Evolutionary conservation across 768 basidiomycete genomes (phyloP).

Genomic region (Holtermanniella nyarrowii): DNA sequence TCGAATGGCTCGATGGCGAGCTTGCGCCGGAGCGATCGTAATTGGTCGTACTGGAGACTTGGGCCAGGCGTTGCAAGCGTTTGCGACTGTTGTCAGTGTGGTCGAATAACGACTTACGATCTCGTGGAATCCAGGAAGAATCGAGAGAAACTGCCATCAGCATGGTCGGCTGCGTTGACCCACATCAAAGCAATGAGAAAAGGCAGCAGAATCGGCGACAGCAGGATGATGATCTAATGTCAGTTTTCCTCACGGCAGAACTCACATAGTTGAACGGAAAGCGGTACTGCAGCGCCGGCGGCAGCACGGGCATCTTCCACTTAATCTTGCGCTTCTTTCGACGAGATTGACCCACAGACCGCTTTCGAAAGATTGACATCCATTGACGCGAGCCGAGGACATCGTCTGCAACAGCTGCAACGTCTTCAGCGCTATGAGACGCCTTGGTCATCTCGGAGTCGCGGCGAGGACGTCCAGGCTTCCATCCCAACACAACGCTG

Average conservation of each 20-base stretch:
- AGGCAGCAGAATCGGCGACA: constrained; percentile 24
- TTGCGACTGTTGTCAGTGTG: constrained; percentile 9
- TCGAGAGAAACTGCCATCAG: background rate
- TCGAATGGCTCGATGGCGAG: background rate
- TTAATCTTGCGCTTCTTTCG: constrained; percentile 5
- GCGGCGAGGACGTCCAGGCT: background rate
- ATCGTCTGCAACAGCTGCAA: background rate
- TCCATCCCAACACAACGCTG: constrained; percentile 15
- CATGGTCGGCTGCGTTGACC: background rate
- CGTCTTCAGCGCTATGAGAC: background rate
- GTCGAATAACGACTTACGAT: constrained; percentile 12
- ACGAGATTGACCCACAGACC: background rate
- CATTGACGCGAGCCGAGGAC: background rate
- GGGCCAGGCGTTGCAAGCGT: constrained; percentile 14
- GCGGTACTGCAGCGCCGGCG: constrained; percentile 21
- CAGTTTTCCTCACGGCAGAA: background rate
- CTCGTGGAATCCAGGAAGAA: constrained; percentile 1
- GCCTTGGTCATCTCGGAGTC: background rate
- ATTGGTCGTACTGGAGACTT: constrained; percentile 1
- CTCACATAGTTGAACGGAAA: constrained; percentile 32
- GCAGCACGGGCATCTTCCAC: constrained; percentile 12
- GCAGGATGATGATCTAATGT: constrained; percentile 18
- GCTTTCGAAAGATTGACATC: background rate
- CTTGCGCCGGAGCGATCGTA: background rate
- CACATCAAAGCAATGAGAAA: constrained; percentile 21